These are phyloP conservation scores for Mangifera indica DNA, from an alignment of 345 rosid species.

Conservation along the genomic window DNA sequence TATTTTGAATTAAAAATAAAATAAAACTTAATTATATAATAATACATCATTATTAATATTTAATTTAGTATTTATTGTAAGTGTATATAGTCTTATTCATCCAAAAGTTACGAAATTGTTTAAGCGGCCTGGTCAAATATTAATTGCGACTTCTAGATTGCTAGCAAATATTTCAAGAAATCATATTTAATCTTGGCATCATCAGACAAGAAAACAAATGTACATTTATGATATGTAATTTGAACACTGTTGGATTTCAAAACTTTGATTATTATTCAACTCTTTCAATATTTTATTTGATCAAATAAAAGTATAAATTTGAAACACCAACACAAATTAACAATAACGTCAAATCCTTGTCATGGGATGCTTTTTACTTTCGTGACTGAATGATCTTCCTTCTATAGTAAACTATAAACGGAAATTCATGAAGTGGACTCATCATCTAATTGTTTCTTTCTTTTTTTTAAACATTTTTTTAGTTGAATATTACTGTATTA, in stretches of 20 bases:
- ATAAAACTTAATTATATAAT: no score
- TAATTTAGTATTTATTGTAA: no score
- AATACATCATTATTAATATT: no score
- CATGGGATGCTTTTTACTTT: neutral
- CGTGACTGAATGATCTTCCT: neutral
- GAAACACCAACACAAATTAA: neutral
- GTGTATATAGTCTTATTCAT: no score
- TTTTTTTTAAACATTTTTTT: no score
- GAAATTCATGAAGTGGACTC: neutral
- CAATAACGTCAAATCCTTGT: neutral
- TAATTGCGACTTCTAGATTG: neutral
- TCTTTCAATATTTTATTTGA: neutral
- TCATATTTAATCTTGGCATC: conserved; percentile 4
- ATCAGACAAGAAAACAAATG: neutral
- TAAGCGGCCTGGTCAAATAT: conserved; percentile 3
- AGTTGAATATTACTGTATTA: neutral
- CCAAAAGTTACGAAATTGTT: neutral
- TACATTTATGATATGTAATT: no score
- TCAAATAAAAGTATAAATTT: neutral
- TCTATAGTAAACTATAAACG: neutral
- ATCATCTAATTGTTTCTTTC: no score
- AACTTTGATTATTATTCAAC: neutral
- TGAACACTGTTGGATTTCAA: neutral
- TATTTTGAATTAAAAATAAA: no score
- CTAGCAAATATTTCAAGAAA: neutral